phyloP scores from a whole-genome alignment of 345 rosid species.

The Salix arbutifolia region DNA sequence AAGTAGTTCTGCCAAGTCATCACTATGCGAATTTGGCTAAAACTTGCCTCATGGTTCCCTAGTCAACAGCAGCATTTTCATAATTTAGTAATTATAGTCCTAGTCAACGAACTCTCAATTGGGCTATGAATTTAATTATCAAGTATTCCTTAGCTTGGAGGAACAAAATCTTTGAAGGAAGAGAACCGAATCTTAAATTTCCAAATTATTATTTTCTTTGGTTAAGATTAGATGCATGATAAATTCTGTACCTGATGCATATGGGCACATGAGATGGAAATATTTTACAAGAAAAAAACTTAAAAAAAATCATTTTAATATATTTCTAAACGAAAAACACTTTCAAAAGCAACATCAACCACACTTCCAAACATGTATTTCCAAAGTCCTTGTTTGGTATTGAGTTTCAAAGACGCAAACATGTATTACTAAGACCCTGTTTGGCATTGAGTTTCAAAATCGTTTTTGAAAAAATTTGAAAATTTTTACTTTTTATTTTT shows the following conservation, averaged over 20 bases:
- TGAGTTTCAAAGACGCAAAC: too few species aligned
- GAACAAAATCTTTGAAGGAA: background rate
- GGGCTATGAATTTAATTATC: background rate
- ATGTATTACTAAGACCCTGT: too few species aligned
- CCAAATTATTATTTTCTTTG: background rate
- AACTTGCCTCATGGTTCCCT: background rate
- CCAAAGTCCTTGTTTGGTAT: too few species aligned
- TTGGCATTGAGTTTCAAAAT: too few species aligned
- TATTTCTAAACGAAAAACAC: too few species aligned
- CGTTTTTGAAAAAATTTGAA: too few species aligned
- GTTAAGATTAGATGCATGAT: background rate
- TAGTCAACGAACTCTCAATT: background rate
- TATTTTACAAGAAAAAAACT: background rate
- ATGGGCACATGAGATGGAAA: background rate
- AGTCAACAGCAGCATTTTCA: background rate
- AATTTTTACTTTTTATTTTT: too few species aligned
- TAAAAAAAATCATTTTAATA: too few species aligned
- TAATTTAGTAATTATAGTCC: background rate
- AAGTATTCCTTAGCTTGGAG: background rate
- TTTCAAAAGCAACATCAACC: too few species aligned
- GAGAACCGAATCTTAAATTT: background rate
- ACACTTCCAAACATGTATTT: too few species aligned
- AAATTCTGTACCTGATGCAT: background rate
- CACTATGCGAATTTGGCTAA: background rate
- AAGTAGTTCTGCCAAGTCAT: background rate